Evolutionary conservation across 176 grass and related monocot species (phyloP), one percentile per base, ranked within the genome.

Genomic region (Ensete glaucum): DNA sequence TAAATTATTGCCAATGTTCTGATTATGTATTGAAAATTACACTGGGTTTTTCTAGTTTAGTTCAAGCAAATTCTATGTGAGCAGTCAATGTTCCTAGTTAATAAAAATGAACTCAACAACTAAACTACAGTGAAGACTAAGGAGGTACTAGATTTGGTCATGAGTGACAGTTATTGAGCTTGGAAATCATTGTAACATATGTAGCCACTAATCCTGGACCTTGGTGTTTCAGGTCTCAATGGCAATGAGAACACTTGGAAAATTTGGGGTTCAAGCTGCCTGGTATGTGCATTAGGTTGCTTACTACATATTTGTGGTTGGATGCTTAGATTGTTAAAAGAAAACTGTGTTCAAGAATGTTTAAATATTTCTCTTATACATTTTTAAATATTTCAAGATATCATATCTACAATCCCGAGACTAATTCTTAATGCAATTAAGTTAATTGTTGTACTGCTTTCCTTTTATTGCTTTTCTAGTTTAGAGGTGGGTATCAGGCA

Each of bases 231-330:
- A 97, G 94, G 90, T 97, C 70, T 97, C 94, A 34, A 97, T 97
- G 90, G 82, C 90, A 66, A 85, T 80, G 83, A 88, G 90, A 64
- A 97, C 94, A 80, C 80, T 97, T 69, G 94, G 90, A 75, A 93
- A 82, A 71, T 66, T 76, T 59, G 94, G 94, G 75, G 94, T 97
- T 83, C 83, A 89, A 80, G 81, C 74, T 83, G 84, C 72, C 14
- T 97, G 94, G 94, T 97, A 97, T 81, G 85, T 79, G 34, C 16
- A 50, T n/a, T 70, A n/a, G 34, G 43, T n/a, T 48, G 43, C 34
- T 74, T 64, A 29, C 77, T 73, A 34, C 53, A 13, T 17, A 59
- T n/a, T 7, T 19, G 16, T 19, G 19, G 13, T 17, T 59, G 56
- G 17, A 59, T 19, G 15, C 4, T 60, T 60, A 60, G 57, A 3